Conservation (phyloP, 2,329 filamentous ascomycete genomes). For the Karstenula rhodostoma region DNA sequence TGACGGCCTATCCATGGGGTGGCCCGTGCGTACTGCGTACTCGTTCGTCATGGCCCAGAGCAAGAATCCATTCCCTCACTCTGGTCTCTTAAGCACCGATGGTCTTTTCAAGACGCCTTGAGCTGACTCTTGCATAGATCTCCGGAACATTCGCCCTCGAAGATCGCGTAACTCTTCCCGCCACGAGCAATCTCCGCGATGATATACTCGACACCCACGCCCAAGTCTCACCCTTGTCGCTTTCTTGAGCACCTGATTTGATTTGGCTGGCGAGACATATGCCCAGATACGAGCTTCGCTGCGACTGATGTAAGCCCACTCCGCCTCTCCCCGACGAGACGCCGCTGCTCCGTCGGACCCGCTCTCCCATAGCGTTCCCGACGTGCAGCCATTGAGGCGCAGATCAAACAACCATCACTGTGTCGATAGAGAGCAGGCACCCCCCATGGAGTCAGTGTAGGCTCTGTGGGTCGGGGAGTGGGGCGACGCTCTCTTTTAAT, state of each 20-base stretch:
- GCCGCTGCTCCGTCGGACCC: background rate
- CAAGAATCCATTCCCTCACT: too few relatives aligned
- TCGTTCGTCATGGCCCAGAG: background rate
- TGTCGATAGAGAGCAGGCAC: background rate
- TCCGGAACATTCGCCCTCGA: background rate
- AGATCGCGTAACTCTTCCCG: background rate
- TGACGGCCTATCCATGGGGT: background rate
- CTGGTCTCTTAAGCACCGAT: too few relatives aligned
- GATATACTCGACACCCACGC: background rate
- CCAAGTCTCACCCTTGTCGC: background rate
- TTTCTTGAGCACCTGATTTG: background rate
- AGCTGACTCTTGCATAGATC: background rate
- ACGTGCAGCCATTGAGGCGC: background rate
- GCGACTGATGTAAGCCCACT: background rate
- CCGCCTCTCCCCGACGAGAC: background rate
- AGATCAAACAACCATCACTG: background rate
- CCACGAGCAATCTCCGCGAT: background rate
- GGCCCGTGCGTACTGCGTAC: background rate
- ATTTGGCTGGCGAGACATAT: background rate
- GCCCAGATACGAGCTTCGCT: too few relatives aligned
- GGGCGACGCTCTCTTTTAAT: background rate
- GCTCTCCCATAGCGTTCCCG: background rate
- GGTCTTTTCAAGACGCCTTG: background rate
- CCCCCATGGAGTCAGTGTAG: background rate
- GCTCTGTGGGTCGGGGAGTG: background rate